Evolutionary conservation across 768 basidiomycete genomes (phyloP).

Genomic region (Candolleomyces aberdarensis): DNA sequence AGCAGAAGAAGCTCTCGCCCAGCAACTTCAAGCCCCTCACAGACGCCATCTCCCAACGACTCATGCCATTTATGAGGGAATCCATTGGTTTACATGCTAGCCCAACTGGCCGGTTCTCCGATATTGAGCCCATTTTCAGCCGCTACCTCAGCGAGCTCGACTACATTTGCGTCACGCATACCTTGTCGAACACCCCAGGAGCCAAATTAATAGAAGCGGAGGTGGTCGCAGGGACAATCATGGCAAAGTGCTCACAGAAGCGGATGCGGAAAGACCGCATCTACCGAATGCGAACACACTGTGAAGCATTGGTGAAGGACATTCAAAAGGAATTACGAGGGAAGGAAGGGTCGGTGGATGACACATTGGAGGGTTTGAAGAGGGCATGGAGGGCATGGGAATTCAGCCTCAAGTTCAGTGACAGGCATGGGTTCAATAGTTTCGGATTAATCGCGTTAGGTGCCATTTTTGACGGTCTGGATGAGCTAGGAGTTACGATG

Average conservation of each 20-base stretch:
- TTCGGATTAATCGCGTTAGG: constrained; percentile 67
- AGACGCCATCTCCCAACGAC: constrained; percentile 38
- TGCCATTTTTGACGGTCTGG: constrained; percentile 56
- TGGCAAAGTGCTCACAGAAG: constrained; percentile 64
- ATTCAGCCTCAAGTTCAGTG: constrained; percentile 33
- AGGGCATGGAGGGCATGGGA: constrained; percentile 68
- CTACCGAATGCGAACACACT: constrained; percentile 61
- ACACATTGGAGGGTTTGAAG: constrained; percentile 35
- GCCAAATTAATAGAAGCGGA: constrained; percentile 67
- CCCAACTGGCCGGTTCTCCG: constrained; percentile 18
- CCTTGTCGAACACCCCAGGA: constrained; percentile 54
- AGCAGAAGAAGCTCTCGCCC: constrained; percentile 18
- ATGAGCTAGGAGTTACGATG: constrained; percentile 22
- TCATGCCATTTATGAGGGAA: constrained; percentile 27
- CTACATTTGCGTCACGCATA: constrained; percentile 70
- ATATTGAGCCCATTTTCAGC: constrained; percentile 38
- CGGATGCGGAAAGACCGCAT: constrained; percentile 58
- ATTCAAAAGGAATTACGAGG: constrained; percentile 38
- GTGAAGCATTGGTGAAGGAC: constrained; percentile 27
- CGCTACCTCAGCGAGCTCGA: constrained; percentile 62
- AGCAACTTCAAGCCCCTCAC: constrained; percentile 16
- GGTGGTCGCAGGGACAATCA: constrained; percentile 70
- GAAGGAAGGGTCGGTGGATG: background rate
- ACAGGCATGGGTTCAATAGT: constrained; percentile 52
- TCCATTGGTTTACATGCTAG: constrained; percentile 20